phyloP scores from a whole-genome alignment of 2,329 filamentous ascomycete genomes.

The Venturia asperata region DNA sequence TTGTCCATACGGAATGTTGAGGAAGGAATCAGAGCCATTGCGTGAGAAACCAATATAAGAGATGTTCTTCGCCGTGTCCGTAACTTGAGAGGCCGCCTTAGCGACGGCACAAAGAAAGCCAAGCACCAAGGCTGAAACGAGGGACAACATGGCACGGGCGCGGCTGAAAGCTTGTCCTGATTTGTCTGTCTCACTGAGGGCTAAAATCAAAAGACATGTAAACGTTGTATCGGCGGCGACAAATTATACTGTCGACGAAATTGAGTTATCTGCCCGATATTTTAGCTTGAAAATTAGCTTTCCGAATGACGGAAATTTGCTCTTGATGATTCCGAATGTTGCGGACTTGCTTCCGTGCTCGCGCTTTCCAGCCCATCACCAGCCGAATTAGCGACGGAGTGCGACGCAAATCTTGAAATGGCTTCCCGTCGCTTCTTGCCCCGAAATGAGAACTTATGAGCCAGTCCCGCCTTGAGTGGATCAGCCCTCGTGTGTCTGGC shows the following conservation, averaged over 20 bases:
- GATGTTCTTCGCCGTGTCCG: not conserved
- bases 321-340: not conserved
- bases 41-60: not conserved
- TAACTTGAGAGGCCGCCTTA: not conserved
- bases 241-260: not conserved
- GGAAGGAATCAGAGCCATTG: not conserved
- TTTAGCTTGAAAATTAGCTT: not conserved
- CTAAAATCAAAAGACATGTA: not conserved
- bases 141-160: not conserved
- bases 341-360: not conserved
- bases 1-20: constrained; percentile 10
- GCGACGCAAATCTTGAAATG: not conserved
- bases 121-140: constrained; percentile 7
- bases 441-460: not conserved
- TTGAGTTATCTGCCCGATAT: not conserved
- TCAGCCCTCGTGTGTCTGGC: not conserved
- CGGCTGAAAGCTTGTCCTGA: not conserved
- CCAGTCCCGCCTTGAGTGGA: not conserved
- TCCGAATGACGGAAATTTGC: not conserved
- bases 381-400: not conserved
- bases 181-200: not conserved
- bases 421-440: not conserved
- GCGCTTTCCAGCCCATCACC: not conserved
- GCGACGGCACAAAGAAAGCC: not conserved
- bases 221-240: not conserved